phyloP scores from a whole-genome alignment of 208 protist genomes.

The Leishmania mexicana region DNA sequence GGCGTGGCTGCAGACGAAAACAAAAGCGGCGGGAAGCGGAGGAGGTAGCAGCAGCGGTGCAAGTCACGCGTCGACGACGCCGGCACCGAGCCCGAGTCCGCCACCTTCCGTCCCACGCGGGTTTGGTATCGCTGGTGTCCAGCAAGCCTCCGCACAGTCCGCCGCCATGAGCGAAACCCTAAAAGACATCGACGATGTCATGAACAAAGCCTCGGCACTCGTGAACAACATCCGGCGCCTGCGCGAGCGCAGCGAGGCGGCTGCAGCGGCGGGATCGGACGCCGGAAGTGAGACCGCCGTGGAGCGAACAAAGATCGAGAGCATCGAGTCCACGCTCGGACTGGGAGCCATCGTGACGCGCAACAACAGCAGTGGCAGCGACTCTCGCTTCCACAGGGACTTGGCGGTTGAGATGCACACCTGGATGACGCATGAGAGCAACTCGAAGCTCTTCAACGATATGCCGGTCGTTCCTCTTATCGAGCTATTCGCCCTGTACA shows the following conservation, averaged over 20 bases:
- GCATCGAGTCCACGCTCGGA: slow-evolving; percentile 85
- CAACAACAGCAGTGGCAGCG: slow-evolving; percentile 20
- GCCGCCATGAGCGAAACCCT: slow-evolving; percentile 58
- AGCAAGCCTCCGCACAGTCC: slow-evolving; percentile 55
- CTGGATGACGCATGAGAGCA: slow-evolving; percentile 85
- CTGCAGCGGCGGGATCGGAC: slow-evolving; percentile 24
- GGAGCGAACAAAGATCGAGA: slow-evolving; percentile 64
- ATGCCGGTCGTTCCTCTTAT: slow-evolving; percentile 81
- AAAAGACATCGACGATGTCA: slow-evolving; percentile 85
- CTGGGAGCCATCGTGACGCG: slow-evolving; percentile 62
- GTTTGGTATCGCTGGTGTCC: slow-evolving; percentile 78
- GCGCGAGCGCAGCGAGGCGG: slow-evolving; percentile 47
- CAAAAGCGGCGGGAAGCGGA: neutral
- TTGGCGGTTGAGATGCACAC: slow-evolving; percentile 75
- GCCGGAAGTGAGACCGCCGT: slow-evolving; percentile 27
- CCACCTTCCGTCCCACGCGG: slow-evolving; percentile 41
- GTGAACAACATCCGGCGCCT: slow-evolving; percentile 70
- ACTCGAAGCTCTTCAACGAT: slow-evolving; percentile 66
- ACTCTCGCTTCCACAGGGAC: slow-evolving; percentile 53
- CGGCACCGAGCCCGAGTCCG: neutral
- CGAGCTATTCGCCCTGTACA: slow-evolving; percentile 87
- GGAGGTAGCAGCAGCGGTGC: neutral
- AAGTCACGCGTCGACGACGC: neutral
- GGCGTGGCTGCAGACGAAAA: slow-evolving; percentile 30
- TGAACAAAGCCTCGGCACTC: slow-evolving; percentile 75